Conservation (phyloP, 495 filamentous ascomycete genomes). For the Neurospora discreta region DNA sequence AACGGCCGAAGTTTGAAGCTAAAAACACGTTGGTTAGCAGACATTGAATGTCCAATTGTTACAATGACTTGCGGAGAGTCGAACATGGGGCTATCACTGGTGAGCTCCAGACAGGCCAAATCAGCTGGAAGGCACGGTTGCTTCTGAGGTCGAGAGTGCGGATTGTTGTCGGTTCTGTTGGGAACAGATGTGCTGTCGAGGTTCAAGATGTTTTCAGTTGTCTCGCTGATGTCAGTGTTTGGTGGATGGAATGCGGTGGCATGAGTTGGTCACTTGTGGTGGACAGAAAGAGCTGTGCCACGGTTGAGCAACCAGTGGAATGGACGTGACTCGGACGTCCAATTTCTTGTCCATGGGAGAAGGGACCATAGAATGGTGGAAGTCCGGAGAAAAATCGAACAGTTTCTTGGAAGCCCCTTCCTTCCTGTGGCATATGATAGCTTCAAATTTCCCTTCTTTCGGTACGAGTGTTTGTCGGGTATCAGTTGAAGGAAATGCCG, state of each 20-base stretch:
- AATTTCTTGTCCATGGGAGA: not conserved
- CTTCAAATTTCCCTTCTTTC: not conserved
- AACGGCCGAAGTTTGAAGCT: not conserved
- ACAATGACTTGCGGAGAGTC: not conserved
- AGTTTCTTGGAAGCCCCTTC: not conserved
- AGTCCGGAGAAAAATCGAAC: not conserved
- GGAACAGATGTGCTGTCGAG: not conserved
- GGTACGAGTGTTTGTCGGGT: not conserved
- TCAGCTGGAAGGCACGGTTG: not conserved
- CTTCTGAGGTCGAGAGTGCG: not conserved
- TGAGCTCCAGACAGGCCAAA: not conserved
- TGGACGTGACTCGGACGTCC: not conserved
- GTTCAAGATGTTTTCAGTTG: not conserved
- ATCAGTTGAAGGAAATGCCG: not conserved
- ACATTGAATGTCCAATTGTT: not conserved
- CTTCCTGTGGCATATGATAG: not conserved
- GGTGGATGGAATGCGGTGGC: not conserved
- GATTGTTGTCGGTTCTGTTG: not conserved
- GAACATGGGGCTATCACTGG: not conserved
- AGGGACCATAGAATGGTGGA: not conserved
- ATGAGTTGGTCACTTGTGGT: not conserved
- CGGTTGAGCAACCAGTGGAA: not conserved
- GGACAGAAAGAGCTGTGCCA: not conserved
- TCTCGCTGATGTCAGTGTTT: not conserved
- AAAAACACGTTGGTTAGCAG: not conserved